Conservation (phyloP, 768 basidiomycete genomes). For the Multifurca ochricompacta region DNA sequence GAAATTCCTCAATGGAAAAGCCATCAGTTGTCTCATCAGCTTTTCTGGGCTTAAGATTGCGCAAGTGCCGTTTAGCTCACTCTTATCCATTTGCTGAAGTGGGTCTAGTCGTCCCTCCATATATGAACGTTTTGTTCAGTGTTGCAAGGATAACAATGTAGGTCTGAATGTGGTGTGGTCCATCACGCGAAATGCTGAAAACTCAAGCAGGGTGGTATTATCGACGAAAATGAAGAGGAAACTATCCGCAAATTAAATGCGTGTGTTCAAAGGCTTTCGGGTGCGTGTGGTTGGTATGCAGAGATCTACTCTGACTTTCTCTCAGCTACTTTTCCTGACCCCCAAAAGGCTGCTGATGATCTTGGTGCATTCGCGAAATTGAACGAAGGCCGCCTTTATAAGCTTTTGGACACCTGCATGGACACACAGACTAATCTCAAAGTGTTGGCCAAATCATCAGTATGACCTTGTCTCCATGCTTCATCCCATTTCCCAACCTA, state of each 20-base stretch:
- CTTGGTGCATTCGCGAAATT: conserved; percentile 74
- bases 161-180: conserved; percentile 26
- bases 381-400: conserved; percentile 83
- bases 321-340: conserved; percentile 54
- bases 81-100: conserved; percentile 1
- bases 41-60: conserved; percentile 55
- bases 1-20: conserved; percentile 53
- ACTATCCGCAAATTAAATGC: conserved; percentile 48
- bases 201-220: conserved; percentile 70
- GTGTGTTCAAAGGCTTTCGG: conserved; percentile 49
- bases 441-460: conserved; percentile 67
- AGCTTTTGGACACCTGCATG: conserved; percentile 70
- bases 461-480: conserved; percentile 29
- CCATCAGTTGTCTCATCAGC: conserved; percentile 46
- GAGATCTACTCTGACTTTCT: background rate
- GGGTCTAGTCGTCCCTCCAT: conserved; percentile 52
- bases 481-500: background rate
- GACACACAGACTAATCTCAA: conserved; percentile 83
- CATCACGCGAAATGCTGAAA: conserved; percentile 1
- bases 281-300: conserved; percentile 34
- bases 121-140: conserved; percentile 62
- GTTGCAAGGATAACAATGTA: conserved; percentile 80
- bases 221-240: conserved; percentile 72
- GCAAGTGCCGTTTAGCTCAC: conserved; percentile 35
- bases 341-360: conserved; percentile 69